These are phyloP conservation scores for Penicillium paneum DNA, from an alignment of 2,329 filamentous ascomycete genomes.

Conservation along the genomic window DNA sequence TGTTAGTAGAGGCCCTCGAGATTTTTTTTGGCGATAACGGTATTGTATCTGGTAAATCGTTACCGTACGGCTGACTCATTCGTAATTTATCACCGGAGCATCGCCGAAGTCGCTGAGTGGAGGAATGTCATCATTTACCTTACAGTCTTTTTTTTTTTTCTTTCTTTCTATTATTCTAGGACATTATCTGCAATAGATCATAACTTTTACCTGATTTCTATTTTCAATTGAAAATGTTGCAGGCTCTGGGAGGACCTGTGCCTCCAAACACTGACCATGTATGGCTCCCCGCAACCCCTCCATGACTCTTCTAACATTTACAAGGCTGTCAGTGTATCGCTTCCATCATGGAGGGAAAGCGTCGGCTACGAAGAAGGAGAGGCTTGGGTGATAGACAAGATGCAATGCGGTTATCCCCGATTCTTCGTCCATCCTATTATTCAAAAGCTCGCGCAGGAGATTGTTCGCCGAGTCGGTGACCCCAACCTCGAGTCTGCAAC, in stretches of 20 bases:
- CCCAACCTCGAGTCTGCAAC: conserved; percentile 64
- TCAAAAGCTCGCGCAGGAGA: conserved; percentile 65
- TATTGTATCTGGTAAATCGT: neutral
- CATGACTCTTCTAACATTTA: conserved; percentile 16
- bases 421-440: conserved; percentile 92
- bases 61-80: conserved; percentile 14
- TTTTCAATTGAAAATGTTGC: conserved; percentile 31
- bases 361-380: conserved; percentile 92
- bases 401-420: conserved; percentile 89
- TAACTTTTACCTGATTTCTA: neutral
- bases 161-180: conserved; percentile 3
- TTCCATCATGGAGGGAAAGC: conserved; percentile 89
- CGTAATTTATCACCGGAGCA: conserved; percentile 4
- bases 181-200: neutral
- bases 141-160: neutral
- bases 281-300: conserved; percentile 41
- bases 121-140: conserved; percentile 9
- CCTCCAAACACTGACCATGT: conserved; percentile 77
- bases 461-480: conserved; percentile 58
- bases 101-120: conserved; percentile 24
- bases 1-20: conserved; percentile 8
- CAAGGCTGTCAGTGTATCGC: conserved; percentile 93
- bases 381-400: conserved; percentile 75
- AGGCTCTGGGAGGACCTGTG: conserved; percentile 64
- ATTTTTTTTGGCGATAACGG: conserved; percentile 20